Base-by-base conservation (phyloP, 1,284 basidiomycete species). In the Moniliella sp. region DNA sequence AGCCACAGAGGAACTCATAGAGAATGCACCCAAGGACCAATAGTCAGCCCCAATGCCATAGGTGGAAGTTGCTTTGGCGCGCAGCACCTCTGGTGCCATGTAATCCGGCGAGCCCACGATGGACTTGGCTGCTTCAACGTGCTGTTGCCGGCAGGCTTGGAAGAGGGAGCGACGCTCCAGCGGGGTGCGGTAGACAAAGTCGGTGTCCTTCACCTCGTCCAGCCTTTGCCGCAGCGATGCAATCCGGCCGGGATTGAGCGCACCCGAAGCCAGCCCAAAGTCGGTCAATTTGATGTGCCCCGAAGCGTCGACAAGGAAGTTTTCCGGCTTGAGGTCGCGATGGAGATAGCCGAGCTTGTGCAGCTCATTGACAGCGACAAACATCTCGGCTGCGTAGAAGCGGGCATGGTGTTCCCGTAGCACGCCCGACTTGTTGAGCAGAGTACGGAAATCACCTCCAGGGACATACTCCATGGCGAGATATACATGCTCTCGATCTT, bases 261-360 rank as follows among this genome's bases (percentile, higher is more conserved):
- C 81, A 19, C 91, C 91, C 1, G 91, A 91, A 1, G 91, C 91
- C 9, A 99, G 69, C 28, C 91, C 91, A 61, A 97, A 99, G 63
- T 99, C 91, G 4, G 91, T 97, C 28, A 99, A 67, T 64, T 97
- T 97, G 61, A 97, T 88, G 61, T 99, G 91, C 1, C 91, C 91
- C 5, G 76, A 75, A 5, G 78, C 72, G 57, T 97, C 91, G 25
- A 99, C 79, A 30, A 99, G 68, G 68, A 99, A 97, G 64, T 99
- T 99, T 78, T 94, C 88, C 1, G 88, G 88, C 63, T 94, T 97
- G 35, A 94, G 67, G 65, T 97, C 88, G 39, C 88, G 79, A 65
- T 97, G 88, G 23, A 58, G 55, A 40, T 61, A 58, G 18, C 55
- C 54, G 2, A 57, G 50, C 19, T 39, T 45, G 40, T 50, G 48